These are phyloP conservation scores for Teunomyces lycoperdinae DNA, from an alignment of 805 yeast species.

Conservation along the genomic window DNA sequence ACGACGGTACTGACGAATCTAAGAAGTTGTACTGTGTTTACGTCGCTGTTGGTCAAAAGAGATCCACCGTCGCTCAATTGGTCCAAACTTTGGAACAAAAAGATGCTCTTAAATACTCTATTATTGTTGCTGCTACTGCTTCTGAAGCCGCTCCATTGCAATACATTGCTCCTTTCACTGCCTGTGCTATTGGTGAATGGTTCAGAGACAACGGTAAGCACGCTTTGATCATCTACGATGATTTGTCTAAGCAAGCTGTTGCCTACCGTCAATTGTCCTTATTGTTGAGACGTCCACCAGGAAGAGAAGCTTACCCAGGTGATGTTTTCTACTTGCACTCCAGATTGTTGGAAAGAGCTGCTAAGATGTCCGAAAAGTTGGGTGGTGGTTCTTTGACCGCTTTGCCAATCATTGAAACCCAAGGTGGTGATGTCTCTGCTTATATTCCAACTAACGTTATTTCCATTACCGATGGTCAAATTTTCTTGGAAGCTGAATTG, in stretches of 20 bases:
- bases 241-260: constrained; percentile 98
- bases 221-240: constrained; percentile 95
- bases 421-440: constrained; percentile 99
- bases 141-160: constrained; percentile 99
- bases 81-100: constrained; percentile 98
- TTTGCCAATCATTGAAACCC: constrained; percentile 95
- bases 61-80: constrained; percentile 99
- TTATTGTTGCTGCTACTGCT: constrained; percentile 99
- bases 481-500: constrained; percentile 98
- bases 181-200: constrained; percentile 99
- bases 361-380: constrained; percentile 85
- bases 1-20: constrained; percentile 88
- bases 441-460: constrained; percentile 97
- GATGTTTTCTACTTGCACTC: constrained; percentile 95
- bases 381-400: constrained; percentile 97
- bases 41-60: constrained; percentile 99
- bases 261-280: constrained; percentile 99
- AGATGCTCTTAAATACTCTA: constrained; percentile 96
- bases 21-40: constrained; percentile 99
- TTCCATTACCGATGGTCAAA: constrained; percentile 97
- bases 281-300: constrained; percentile 95
- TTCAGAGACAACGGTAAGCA: constrained; percentile 99
- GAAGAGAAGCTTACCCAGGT: constrained; percentile 97
- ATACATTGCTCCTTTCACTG: constrained; percentile 99
- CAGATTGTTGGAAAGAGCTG: constrained; percentile 94